Evolutionary conservation across 208 protist genomes (phyloP).

Genomic region (Acanthamoeba sp.): DNA sequence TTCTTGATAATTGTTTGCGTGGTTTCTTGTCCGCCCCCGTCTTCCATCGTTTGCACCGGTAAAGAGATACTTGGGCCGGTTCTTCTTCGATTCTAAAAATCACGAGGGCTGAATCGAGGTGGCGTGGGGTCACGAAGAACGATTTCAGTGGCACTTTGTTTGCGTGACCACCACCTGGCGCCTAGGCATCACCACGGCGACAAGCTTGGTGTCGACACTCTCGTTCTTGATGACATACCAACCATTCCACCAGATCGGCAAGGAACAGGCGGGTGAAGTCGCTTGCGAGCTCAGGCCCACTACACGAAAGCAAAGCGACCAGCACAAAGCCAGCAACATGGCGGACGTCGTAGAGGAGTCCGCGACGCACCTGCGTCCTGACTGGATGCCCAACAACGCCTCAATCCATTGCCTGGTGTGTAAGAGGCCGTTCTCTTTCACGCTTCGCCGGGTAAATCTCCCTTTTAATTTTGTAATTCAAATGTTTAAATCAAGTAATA

Average conservation of each 20-base stretch:
- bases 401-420: constrained; percentile 41
- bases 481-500: background rate
- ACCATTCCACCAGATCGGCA: no score
- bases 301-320: no score
- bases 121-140: no score
- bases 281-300: no score
- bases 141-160: no score
- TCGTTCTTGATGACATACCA: no score
- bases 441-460: constrained; percentile 1
- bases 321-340: background rate
- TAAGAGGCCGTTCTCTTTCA: constrained; percentile 45
- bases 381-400: constrained; percentile 55
- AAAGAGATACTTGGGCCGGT: no score
- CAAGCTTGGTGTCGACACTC: no score
- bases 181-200: background rate
- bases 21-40: background rate
- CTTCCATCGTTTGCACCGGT: no score
- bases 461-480: background rate
- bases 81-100: background rate
- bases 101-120: background rate
- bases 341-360: background rate
- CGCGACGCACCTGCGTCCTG: background rate
- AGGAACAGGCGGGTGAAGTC: no score
- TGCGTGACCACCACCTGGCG: background rate
- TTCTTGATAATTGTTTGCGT: no score